These are phyloP conservation scores for Candida sp. DNA, from an alignment of 1,139 yeast species.

Conservation along the genomic window DNA sequence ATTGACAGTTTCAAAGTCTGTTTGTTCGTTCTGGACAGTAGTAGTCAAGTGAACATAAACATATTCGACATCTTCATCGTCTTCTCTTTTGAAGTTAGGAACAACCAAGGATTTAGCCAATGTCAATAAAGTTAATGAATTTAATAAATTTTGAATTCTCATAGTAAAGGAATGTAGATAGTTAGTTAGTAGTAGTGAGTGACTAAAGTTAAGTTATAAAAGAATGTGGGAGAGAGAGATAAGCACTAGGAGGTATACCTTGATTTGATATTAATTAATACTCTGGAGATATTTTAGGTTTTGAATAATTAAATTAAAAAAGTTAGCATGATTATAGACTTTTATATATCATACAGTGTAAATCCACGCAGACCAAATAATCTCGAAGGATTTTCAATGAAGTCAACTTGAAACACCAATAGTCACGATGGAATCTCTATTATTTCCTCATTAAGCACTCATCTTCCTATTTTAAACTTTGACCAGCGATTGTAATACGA, in stretches of 20 bases:
- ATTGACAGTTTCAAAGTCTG: conserved; percentile 30
- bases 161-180: conserved; percentile 12
- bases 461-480: not conserved
- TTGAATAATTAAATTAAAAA: no score
- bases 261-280: not conserved
- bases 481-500: not conserved
- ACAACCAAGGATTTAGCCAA: conserved; percentile 21
- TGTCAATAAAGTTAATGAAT: conserved; percentile 18
- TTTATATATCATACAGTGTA: not conserved
- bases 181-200: conserved; percentile 12
- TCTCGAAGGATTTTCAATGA: not conserved
- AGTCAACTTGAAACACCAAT: no score
- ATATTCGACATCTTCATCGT: conserved; percentile 20
- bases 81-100: conserved; percentile 18
- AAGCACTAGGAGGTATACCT: conserved; percentile 6
- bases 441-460: not conserved
- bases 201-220: conserved; percentile 20
- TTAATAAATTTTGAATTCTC: conserved; percentile 30
- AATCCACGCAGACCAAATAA: not conserved
- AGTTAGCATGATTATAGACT: not conserved
- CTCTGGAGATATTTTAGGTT: not conserved
- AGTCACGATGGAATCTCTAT: not conserved
- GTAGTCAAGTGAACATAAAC: conserved; percentile 34
- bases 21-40: conserved; percentile 32
- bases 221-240: conserved; percentile 19